A percentile compares a stretch with the other conserved stretches of the same genome.
These are phyloP conservation scores for Boletellus ananas DNA, from an alignment of 768 basidiomycete species.

Conservation along the genomic window DNA sequence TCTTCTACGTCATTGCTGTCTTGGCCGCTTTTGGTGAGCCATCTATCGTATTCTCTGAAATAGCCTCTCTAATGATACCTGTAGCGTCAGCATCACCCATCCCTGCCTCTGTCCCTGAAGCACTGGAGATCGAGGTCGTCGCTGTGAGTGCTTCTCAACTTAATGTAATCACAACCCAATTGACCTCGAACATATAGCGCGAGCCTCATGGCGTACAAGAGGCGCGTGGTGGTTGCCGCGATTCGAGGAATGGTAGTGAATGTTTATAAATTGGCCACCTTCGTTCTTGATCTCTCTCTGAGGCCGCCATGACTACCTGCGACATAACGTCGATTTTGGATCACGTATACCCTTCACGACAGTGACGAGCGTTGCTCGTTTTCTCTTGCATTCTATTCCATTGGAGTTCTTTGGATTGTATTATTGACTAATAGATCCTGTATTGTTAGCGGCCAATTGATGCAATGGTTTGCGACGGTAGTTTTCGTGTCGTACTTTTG, in stretches of 20 bases:
- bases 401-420: constrained; percentile 13
- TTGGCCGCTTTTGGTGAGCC: constrained; percentile 26
- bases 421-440: constrained; percentile 22
- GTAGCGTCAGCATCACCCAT: constrained; percentile 29
- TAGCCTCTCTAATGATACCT: neutral
- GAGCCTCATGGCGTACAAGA: neutral
- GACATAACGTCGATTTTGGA: constrained; percentile 7
- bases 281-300: neutral
- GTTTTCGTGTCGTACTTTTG: neutral
- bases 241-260: neutral
- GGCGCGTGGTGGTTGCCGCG: constrained; percentile 11
- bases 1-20: constrained; percentile 29
- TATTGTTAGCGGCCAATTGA: constrained; percentile 19
- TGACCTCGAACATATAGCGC: constrained; percentile 10
- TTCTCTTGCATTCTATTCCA: neutral
- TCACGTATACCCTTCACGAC: neutral
- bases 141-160: constrained; percentile 10
- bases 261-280: constrained; percentile 10
- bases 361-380: constrained; percentile 1
- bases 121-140: constrained; percentile 6
- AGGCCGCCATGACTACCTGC: neutral
- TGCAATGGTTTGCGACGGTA: neutral
- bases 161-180: neutral
- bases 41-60: neutral
- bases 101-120: constrained; percentile 15